These are phyloP conservation scores for Perkinsus olseni DNA, from an alignment of 169 alveolate genomes.

Conservation along the genomic window DNA sequence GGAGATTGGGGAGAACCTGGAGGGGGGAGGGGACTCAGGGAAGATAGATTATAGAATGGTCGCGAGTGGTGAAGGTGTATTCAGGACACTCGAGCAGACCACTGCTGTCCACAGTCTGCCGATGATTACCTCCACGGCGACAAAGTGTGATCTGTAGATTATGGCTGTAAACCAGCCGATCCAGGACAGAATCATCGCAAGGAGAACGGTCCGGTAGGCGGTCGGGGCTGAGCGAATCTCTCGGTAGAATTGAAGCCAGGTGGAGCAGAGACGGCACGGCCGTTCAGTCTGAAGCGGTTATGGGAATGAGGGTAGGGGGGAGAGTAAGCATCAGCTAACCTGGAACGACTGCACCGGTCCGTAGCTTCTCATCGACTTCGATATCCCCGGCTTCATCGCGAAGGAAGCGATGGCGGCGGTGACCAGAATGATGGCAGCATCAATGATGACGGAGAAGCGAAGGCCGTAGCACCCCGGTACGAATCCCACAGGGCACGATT, in stretches of 20 bases:
- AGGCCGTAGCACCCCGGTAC: not conserved
- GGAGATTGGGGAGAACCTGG: not conserved
- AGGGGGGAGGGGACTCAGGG: too few relatives aligned
- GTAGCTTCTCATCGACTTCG: not conserved
- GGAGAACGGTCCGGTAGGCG: not conserved
- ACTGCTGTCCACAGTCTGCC: too few relatives aligned
- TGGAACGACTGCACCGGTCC: not conserved
- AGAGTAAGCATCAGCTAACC: too few relatives aligned
- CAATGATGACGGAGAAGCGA: not conserved
- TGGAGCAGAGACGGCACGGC: too few relatives aligned
- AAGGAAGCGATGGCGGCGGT: not conserved
- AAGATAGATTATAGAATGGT: too few relatives aligned
- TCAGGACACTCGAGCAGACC: too few relatives aligned
- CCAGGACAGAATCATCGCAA: not conserved
- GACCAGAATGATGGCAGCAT: not conserved
- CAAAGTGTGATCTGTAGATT: not conserved
- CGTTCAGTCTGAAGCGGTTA: not conserved
- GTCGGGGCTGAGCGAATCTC: not conserved
- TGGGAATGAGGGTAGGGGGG: too few relatives aligned
- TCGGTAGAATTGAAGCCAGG: not conserved
- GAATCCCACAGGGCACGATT: not conserved
- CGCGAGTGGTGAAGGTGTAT: not conserved
- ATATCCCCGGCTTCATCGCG: not conserved
- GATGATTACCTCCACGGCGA: not conserved
- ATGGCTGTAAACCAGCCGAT: not conserved